phyloP scores from a whole-genome alignment of 495 filamentous ascomycete genomes.

The Aspergillus indologenus region DNA sequence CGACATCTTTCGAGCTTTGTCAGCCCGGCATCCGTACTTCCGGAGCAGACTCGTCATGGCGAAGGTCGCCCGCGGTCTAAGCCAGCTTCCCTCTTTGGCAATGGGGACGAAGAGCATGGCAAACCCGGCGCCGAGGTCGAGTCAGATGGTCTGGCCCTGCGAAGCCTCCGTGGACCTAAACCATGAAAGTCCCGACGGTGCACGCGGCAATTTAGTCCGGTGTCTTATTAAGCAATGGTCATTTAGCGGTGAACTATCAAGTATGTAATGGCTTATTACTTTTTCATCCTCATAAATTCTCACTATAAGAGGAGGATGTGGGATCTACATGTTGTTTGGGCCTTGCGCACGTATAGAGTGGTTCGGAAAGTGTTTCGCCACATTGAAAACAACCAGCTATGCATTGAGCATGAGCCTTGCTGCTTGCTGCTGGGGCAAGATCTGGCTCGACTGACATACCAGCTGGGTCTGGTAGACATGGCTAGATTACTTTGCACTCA shows the following conservation, averaged over 20 bases:
- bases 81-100: conserved; percentile 40
- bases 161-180: conserved; percentile 62
- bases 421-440: no score
- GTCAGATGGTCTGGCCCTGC: conserved; percentile 40
- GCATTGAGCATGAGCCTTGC: neutral
- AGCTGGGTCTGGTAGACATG: no score
- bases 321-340: neutral
- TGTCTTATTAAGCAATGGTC: neutral
- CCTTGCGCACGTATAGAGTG: neutral
- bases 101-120: conserved; percentile 32
- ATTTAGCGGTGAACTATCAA: neutral
- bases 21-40: conserved; percentile 44
- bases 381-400: neutral
- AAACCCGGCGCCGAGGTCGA: conserved; percentile 26
- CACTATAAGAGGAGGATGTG: neutral
- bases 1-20: conserved; percentile 49
- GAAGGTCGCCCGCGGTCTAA: conserved; percentile 28
- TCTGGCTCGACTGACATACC: no score
- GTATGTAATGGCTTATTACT: neutral
- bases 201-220: neutral
- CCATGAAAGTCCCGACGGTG: conserved; percentile 30
- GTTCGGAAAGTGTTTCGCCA: neutral
- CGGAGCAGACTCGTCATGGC: conserved; percentile 44
- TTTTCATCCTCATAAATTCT: conserved; percentile 8
- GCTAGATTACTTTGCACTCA: no score